Evolutionary conservation across 2,329 filamentous ascomycete species (phyloP).

Genomic region (Chlorencoelia australis): DNA sequence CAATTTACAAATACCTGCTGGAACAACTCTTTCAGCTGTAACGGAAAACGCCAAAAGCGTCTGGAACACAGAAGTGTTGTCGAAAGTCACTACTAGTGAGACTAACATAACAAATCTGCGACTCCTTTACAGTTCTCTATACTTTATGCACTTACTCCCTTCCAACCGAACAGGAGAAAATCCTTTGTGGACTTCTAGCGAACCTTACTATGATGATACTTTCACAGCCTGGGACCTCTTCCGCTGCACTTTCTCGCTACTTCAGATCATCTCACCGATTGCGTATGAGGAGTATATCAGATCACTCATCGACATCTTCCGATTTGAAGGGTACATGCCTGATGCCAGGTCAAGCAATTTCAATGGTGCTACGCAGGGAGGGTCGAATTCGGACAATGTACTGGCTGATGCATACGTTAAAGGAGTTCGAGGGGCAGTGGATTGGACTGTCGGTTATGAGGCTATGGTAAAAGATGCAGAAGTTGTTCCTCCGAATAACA

Average conservation of each 20-base stretch:
- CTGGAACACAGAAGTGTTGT: conserved; percentile 54
- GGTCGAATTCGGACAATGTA: conserved; percentile 61
- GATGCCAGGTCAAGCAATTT: conserved; percentile 58
- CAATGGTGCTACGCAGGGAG: conserved; percentile 60
- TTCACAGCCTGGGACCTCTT: conserved; percentile 58
- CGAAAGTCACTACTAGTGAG: conserved; percentile 51
- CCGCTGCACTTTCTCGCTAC: conserved; percentile 52
- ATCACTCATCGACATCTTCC: conserved; percentile 58
- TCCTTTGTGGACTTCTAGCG: conserved; percentile 48
- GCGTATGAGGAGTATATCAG: conserved; percentile 56
- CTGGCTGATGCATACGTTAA: conserved; percentile 65
- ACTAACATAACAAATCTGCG: conserved; percentile 44
- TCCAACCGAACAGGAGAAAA: conserved; percentile 64
- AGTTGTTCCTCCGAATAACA: conserved; percentile 46
- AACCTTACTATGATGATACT: conserved; percentile 62
- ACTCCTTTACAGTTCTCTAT: conserved; percentile 57
- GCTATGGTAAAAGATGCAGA: conserved; percentile 61
- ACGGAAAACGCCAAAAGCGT: conserved; percentile 36
- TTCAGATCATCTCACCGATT: conserved; percentile 53
- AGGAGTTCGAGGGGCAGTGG: conserved; percentile 46
- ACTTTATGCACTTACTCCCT: conserved; percentile 33
- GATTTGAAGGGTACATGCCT: conserved; percentile 52
- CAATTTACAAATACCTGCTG: conserved; percentile 33
- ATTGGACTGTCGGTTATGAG: conserved; percentile 52
- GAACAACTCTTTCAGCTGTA: conserved; percentile 32